phyloP scores from a whole-genome alignment of 2,329 filamentous ascomycete species.

The Sordariomycetes sp. region DNA sequence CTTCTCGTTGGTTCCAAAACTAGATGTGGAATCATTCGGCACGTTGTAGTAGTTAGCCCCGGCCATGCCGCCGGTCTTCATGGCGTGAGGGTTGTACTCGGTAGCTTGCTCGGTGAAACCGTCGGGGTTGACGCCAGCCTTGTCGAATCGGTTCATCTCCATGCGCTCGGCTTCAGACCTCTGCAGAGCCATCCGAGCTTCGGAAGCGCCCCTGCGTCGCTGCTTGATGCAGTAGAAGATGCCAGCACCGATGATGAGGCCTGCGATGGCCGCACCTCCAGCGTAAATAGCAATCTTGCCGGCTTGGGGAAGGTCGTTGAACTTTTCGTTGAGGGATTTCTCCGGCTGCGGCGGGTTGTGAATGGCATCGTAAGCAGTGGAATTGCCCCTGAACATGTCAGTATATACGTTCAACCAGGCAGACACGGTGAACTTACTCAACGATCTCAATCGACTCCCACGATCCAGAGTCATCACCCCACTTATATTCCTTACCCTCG shows the following conservation, averaged over 20 bases:
- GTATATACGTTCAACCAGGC: constrained; percentile 4
- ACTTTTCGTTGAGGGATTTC: constrained; percentile 42
- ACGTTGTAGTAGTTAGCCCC: constrained; percentile 4
- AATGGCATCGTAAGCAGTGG: constrained; percentile 39
- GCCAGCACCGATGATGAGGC: constrained; percentile 28
- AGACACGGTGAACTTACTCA: constrained; percentile 29
- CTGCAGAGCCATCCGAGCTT: constrained; percentile 37
- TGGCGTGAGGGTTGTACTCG: constrained; percentile 6
- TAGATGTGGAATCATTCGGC: background rate
- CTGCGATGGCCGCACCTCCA: constrained; percentile 31
- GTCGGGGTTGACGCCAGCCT: constrained; percentile 35
- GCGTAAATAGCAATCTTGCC: constrained; percentile 47
- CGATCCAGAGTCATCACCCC: constrained; percentile 49
- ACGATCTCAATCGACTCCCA: constrained; percentile 55
- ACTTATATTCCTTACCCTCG: constrained; percentile 57
- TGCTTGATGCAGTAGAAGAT: constrained; percentile 47
- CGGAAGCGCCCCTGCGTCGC: constrained; percentile 39
- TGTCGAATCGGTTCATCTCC: constrained; percentile 41
- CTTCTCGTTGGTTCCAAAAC: constrained; percentile 1
- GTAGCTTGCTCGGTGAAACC: constrained; percentile 6
- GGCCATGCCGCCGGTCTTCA: constrained; percentile 2
- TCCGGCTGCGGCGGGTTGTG: constrained; percentile 22
- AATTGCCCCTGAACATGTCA: constrained; percentile 40
- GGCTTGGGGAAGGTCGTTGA: constrained; percentile 36
- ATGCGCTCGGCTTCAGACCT: constrained; percentile 35